These are phyloP conservation scores for Chlamydomonas sp. DNA, from an alignment of 139 green algal species.

Conservation along the genomic window DNA sequence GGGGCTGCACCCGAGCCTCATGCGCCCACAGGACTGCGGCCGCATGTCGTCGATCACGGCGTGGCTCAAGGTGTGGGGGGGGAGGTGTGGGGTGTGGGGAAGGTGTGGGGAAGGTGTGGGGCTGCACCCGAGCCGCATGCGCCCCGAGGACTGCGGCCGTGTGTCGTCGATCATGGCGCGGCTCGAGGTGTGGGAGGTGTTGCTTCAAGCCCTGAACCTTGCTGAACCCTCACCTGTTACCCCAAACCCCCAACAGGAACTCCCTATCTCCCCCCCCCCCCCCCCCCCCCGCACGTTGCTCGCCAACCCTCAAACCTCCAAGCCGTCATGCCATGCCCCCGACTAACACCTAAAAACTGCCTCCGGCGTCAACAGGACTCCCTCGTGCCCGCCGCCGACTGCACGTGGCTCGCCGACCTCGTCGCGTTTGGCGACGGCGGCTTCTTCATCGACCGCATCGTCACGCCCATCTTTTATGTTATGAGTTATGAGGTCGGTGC, in stretches of 20 bases:
- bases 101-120: no score
- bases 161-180: conserved; percentile 26
- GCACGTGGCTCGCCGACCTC: conserved; percentile 25
- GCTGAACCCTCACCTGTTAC: not conserved
- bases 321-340: no score
- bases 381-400: conserved; percentile 9
- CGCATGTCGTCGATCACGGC: conserved; percentile 27
- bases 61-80: conserved; percentile 19
- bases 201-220: no score
- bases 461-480: conserved; percentile 44
- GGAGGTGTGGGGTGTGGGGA: no score
- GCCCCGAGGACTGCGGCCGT: conserved; percentile 42
- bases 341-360: no score
- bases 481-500: conserved; percentile 31
- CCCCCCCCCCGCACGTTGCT: no score
- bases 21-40: conserved; percentile 40
- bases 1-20: conserved; percentile 14
- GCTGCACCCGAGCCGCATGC: conserved; percentile 17
- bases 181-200: no score
- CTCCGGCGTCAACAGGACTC: no score
- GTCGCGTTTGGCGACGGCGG: conserved; percentile 37
- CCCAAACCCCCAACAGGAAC: not conserved
- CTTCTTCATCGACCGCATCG: conserved; percentile 40
- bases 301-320: no score
- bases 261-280: no score